Conservation (phyloP, 2,329 filamentous ascomycete species). For the Xylaria sp. region DNA sequence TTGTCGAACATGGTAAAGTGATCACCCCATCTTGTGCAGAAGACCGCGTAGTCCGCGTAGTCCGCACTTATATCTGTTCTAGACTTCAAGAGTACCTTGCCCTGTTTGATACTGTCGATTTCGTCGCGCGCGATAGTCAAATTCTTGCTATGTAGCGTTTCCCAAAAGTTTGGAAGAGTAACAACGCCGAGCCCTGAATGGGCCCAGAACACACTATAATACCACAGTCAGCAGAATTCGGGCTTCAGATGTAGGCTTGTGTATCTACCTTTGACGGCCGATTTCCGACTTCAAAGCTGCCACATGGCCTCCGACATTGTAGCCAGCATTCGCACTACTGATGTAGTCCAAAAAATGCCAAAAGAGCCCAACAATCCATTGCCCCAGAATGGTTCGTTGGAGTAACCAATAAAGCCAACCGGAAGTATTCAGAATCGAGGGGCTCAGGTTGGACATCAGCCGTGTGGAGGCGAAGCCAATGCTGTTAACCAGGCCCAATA, state of each 20-base stretch:
- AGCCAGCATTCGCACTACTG: no score
- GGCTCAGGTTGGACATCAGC: constrained; percentile 24
- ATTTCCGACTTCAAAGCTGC: no score
- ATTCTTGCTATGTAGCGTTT: constrained; percentile 13
- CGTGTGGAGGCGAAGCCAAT: constrained; percentile 7
- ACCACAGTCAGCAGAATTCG: no score
- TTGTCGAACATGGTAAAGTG: constrained; percentile 30
- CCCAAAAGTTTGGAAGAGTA: constrained; percentile 26
- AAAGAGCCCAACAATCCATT: constrained; percentile 8
- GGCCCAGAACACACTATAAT: constrained; percentile 24
- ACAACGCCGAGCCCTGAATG: constrained; percentile 20
- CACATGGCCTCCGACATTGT: no score
- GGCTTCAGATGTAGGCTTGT: no score
- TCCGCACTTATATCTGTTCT: constrained; percentile 25
- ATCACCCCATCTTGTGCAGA: constrained; percentile 33
- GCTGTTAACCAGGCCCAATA: constrained; percentile 8
- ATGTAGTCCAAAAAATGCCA: no score
- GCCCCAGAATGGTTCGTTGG: constrained; percentile 10
- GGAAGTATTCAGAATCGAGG: constrained; percentile 21
- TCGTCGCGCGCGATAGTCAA: constrained; percentile 22
- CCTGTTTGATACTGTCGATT: constrained; percentile 7
- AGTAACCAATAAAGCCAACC: constrained; percentile 5
- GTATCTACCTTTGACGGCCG: no score
- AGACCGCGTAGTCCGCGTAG: constrained; percentile 25
- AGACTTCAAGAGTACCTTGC: constrained; percentile 13